These are phyloP conservation scores for Laburnicola sp. DNA, from an alignment of 2,329 filamentous ascomycete genomes.

Conservation along the genomic window DNA sequence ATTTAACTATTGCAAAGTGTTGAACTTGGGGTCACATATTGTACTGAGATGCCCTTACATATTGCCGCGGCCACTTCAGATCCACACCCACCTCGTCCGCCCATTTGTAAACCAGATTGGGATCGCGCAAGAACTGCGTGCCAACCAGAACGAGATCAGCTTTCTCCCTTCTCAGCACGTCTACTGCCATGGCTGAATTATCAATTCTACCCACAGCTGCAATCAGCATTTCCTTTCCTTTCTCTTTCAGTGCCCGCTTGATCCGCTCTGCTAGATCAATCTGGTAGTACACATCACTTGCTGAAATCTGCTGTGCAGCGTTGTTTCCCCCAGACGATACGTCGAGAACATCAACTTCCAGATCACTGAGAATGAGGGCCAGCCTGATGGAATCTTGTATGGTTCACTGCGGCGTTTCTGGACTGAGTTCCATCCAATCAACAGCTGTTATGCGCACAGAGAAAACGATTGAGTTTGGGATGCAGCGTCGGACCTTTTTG, in stretches of 20 bases:
- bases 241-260: slow-evolving; percentile 36
- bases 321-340: slow-evolving; percentile 49
- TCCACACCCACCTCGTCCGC: slow-evolving; percentile 51
- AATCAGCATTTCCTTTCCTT: slow-evolving; percentile 47
- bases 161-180: slow-evolving; percentile 42
- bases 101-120: slow-evolving; percentile 54
- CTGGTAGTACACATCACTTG: slow-evolving; percentile 45
- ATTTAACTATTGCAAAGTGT: too few relatives aligned
- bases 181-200: slow-evolving; percentile 49
- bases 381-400: slow-evolving; percentile 36
- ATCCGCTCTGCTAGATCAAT: slow-evolving; percentile 50
- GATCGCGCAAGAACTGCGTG: slow-evolving; percentile 55
- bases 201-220: slow-evolving; percentile 55
- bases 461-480: slow-evolving; percentile 21
- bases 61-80: slow-evolving; percentile 44
- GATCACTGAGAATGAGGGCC: slow-evolving; percentile 36
- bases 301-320: slow-evolving; percentile 45
- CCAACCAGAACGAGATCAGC: slow-evolving; percentile 53
- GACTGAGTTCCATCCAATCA: slow-evolving; percentile 26
- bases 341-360: slow-evolving; percentile 47
- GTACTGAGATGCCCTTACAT: neutral
- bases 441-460: slow-evolving; percentile 21
- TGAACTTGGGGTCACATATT: too few relatives aligned
- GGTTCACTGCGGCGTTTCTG: slow-evolving; percentile 33
- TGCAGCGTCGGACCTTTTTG: slow-evolving; percentile 19